Evolutionary conservation across 2,329 filamentous ascomycete species (phyloP).

Genomic region (Periconia macrospinosa): DNA sequence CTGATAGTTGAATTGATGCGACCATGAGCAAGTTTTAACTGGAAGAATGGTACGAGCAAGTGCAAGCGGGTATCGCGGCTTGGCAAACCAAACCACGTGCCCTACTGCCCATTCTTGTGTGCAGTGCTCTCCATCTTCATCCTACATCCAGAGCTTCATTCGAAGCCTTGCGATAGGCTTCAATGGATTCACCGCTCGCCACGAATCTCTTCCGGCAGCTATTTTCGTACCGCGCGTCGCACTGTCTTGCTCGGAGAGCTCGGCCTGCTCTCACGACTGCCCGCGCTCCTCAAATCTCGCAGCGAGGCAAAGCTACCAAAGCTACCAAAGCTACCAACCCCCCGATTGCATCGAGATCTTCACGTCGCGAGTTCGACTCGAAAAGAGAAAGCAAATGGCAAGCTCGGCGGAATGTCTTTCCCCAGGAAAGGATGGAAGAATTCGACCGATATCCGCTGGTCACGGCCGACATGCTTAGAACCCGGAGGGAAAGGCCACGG

Average conservation of each 20-base stretch:
- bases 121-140: neutral
- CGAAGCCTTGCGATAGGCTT: slow-evolving; percentile 12
- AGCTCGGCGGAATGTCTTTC: slow-evolving; percentile 75
- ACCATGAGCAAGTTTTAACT: neutral
- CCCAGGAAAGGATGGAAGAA: slow-evolving; percentile 76
- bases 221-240: slow-evolving; percentile 70
- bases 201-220: slow-evolving; percentile 82
- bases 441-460: slow-evolving; percentile 82
- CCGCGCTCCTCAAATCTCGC: slow-evolving; percentile 28
- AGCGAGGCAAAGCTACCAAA: slow-evolving; percentile 32
- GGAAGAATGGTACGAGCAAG: neutral
- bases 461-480: slow-evolving; percentile 76
- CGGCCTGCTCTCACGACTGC: slow-evolving; percentile 43
- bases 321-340: slow-evolving; percentile 13
- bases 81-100: neutral
- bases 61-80: neutral
- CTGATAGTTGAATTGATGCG: too few relatives aligned
- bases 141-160: slow-evolving; percentile 5
- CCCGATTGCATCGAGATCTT: slow-evolving; percentile 6
- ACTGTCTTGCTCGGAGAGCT: slow-evolving; percentile 52
- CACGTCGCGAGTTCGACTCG: slow-evolving; percentile 33
- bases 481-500: slow-evolving; percentile 73
- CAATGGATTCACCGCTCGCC: slow-evolving; percentile 81
- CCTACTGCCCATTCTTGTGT: neutral
- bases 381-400: slow-evolving; percentile 77